These are phyloP conservation scores for Plasmodium inui DNA, from an alignment of 169 alveolate species.

Conservation along the genomic window DNA sequence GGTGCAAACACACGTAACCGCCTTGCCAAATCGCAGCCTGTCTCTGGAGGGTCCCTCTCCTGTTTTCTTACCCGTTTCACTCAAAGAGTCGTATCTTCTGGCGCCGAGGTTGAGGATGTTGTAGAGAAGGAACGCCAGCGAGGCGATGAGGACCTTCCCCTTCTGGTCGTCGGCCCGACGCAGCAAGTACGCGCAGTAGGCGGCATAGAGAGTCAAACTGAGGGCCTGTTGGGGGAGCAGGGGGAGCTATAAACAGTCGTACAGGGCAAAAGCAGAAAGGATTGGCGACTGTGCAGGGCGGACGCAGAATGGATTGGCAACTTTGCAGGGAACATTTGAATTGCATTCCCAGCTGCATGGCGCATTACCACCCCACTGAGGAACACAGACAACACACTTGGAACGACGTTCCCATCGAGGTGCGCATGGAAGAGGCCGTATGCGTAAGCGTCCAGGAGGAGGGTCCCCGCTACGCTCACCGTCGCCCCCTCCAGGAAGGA, in stretches of 20 bases:
- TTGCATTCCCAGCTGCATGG: neutral
- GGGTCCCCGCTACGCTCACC: constrained; percentile 27
- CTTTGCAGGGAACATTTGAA: neutral
- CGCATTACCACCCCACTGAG: constrained; percentile 37
- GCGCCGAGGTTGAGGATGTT: constrained; percentile 16
- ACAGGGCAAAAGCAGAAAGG: neutral
- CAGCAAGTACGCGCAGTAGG: constrained; percentile 8
- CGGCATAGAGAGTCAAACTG: constrained; percentile 20
- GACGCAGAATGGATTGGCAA: neutral
- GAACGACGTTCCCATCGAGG: neutral
- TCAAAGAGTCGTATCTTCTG: neutral
- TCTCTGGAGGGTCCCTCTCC: neutral
- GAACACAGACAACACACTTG: neutral
- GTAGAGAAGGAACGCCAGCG: constrained; percentile 9
- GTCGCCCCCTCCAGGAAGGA: constrained; percentile 26
- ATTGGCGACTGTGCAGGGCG: neutral
- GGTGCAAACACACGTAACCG: neutral
- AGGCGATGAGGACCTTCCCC: neutral
- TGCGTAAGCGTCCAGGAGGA: neutral
- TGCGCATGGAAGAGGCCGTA: constrained; percentile 1
- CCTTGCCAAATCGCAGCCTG: neutral
- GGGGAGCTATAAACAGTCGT: neutral
- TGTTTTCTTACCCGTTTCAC: neutral
- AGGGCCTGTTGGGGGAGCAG: neutral
- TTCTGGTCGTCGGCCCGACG: neutral